phyloP scores from a whole-genome alignment of 2,329 filamentous ascomycete genomes.

The Rhinocladiella mackenziei region DNA sequence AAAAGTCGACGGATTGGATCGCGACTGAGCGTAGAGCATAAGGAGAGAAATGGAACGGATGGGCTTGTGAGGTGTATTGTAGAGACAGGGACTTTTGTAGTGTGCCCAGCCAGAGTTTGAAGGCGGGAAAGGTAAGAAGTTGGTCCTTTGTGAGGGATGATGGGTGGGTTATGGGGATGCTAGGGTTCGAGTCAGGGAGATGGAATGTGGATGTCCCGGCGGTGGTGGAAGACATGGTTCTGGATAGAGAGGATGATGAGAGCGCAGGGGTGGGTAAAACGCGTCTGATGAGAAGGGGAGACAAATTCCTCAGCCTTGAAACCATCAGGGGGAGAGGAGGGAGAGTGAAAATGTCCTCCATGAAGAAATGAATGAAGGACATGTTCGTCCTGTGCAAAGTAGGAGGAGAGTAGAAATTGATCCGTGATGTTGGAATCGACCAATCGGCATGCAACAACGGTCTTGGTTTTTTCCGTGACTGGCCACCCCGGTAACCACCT shows the following conservation, averaged over 20 bases:
- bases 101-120: slow-evolving; percentile 53
- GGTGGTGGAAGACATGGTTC: neutral
- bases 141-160: slow-evolving; percentile 43
- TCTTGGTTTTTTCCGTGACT: neutral
- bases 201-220: slow-evolving; percentile 18
- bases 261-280: neutral
- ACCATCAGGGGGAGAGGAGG: slow-evolving; percentile 2
- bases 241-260: neutral
- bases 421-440: neutral
- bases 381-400: too few relatives aligned
- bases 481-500: too few relatives aligned
- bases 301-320: slow-evolving; percentile 9
- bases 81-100: slow-evolving; percentile 47
- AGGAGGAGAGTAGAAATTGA: neutral
- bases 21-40: slow-evolving; percentile 52
- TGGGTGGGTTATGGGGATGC: slow-evolving; percentile 38
- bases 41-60: slow-evolving; percentile 51
- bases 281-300: slow-evolving; percentile 4
- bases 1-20: slow-evolving; percentile 54
- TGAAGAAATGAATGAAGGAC: neutral
- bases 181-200: slow-evolving; percentile 12
- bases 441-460: neutral
- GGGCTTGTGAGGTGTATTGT: slow-evolving; percentile 41
- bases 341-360: neutral
- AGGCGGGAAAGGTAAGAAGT: slow-evolving; percentile 45